Base-by-base conservation (phyloP, 768 basidiomycete species). In the Boletus eberwhitei region DNA sequence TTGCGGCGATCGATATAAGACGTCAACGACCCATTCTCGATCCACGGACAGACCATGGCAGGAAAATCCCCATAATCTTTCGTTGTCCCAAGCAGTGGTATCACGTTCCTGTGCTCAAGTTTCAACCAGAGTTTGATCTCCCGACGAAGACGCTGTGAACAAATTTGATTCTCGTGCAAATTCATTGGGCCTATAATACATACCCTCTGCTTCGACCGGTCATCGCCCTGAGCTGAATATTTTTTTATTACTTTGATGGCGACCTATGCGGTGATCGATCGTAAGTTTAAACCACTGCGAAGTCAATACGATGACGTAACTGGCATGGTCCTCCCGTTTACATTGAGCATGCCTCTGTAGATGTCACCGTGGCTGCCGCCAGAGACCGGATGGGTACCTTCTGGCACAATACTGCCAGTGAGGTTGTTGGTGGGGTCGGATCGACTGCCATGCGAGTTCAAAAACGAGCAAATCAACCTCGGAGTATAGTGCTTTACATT, bases 31-130 rank as follows among this genome's bases (percentile, higher is more conserved):
- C 70, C 71, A 31, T 71, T 63, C 12, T 71, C 66, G 19, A 63
- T 42, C 71, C 71, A 72, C 4, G 73, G 73, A 24, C 56, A 73
- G 16, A 73, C 58, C 68, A 72, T 71, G 2, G 73, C 70, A 4
- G 55, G 42, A 47, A 67, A 65, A 4, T 61, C 64, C 2, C 73
- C 73, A 50, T 65, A 73, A 32, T 51, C 65, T 1, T 21, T 50
- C 21, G 64, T 56, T 11, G 59, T 62, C 17, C 72, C 71, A 6
- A 62, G 65, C 0, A 73, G 57, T 17, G 68, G 68, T 19, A 74
- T 32, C 7, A 73, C 44, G 29, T 73, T 73, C 19, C 19, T 45
- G 52, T 74, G 72, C 1, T 59, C 43, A 12, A 73, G 64, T n/a
- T 31, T 48, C 38, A 61, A 43, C 72, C 72, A 73, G 7, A 71